Evolutionary conservation across 2,329 filamentous ascomycete genomes (phyloP).

Genomic region (Colletotrichum sp.): DNA sequence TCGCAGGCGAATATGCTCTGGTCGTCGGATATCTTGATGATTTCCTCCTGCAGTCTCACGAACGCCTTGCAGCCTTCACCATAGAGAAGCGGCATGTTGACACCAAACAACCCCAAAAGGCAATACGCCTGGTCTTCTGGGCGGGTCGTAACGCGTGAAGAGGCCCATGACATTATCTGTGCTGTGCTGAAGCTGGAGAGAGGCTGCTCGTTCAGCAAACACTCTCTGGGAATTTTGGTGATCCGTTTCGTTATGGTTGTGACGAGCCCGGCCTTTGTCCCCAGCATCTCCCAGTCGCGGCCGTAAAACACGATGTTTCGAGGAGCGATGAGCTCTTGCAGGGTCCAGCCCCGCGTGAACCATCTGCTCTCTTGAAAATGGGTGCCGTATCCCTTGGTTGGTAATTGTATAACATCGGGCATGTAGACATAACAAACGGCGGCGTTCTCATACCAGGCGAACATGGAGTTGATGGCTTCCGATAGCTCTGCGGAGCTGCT

Average conservation of each 20-base stretch:
- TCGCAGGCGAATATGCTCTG: constrained; percentile 37
- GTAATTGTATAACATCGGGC: constrained; percentile 1
- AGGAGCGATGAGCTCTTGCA: constrained; percentile 21
- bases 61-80: constrained; percentile 40
- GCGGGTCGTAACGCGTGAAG: constrained; percentile 31
- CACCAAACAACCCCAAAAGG: constrained; percentile 37
- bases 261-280: not conserved
- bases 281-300: constrained; percentile 3
- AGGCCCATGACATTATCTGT: constrained; percentile 39
- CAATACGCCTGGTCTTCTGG: constrained; percentile 38
- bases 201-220: not conserved
- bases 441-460: constrained; percentile 20
- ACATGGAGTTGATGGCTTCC: constrained; percentile 21
- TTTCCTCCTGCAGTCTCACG: constrained; percentile 37
- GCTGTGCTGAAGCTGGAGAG: constrained; percentile 24
- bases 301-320: not conserved
- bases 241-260: not conserved
- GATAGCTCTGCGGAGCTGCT: not conserved
- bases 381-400: not conserved
- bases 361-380: not conserved
- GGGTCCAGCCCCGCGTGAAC: constrained; percentile 22
- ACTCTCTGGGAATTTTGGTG: not conserved
- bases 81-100: constrained; percentile 40
- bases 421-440: constrained; percentile 26
- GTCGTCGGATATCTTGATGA: constrained; percentile 36